These are phyloP conservation scores for Emydomyces testavorans DNA, from an alignment of 2,329 filamentous ascomycete species.

Conservation along the genomic window DNA sequence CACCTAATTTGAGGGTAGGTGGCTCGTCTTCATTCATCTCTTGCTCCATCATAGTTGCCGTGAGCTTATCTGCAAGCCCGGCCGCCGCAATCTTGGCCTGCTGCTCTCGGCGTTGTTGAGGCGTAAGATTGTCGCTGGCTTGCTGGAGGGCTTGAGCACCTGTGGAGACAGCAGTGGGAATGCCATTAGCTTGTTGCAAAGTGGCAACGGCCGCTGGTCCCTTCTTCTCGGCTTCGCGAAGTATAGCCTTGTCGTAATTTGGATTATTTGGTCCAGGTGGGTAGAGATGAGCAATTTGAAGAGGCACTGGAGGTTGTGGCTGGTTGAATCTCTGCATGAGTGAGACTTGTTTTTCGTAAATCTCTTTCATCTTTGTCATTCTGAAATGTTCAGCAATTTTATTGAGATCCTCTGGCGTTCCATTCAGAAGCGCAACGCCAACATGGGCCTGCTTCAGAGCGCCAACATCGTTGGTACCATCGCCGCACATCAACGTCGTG, in stretches of 20 bases:
- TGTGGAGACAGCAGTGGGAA: slow-evolving; percentile 56
- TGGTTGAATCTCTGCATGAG: slow-evolving; percentile 96
- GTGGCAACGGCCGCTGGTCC: slow-evolving; percentile 48
- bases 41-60: slow-evolving; percentile 75
- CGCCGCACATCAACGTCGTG: slow-evolving; percentile 96
- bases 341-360: slow-evolving; percentile 89
- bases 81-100: slow-evolving; percentile 59
- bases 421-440: slow-evolving; percentile 89
- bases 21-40: slow-evolving; percentile 83
- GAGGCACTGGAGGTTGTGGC: slow-evolving; percentile 79
- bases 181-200: slow-evolving; percentile 41
- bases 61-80: slow-evolving; percentile 74
- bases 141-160: slow-evolving; percentile 50
- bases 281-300: slow-evolving; percentile 85
- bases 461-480: slow-evolving; percentile 96
- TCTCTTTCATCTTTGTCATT: slow-evolving; percentile 94
- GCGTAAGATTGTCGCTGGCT: slow-evolving; percentile 38
- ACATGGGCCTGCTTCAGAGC: slow-evolving; percentile 97
- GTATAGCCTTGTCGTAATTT: slow-evolving; percentile 84
- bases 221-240: slow-evolving; percentile 73
- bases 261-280: slow-evolving; percentile 83
- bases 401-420: slow-evolving; percentile 77
- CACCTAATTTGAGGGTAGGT: slow-evolving; percentile 89
- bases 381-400: slow-evolving; percentile 88
- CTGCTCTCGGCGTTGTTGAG: slow-evolving; percentile 42